phyloP scores from a whole-genome alignment of 345 rosid species.

The Dipteronia dyeriana region DNA sequence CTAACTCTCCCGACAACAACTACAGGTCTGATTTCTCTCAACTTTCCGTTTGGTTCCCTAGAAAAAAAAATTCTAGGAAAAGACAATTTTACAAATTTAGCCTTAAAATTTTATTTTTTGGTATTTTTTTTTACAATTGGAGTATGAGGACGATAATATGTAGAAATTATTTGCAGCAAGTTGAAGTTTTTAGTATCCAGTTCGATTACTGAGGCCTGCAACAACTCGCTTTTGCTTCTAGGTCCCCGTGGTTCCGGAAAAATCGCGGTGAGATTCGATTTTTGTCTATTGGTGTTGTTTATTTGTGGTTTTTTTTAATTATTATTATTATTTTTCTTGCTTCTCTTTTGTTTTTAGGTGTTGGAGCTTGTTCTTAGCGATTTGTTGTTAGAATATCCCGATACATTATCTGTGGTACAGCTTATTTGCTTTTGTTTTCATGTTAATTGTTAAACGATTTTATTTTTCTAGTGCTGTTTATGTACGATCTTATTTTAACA shows the following conservation, averaged over 20 bases:
- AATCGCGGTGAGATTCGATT: slow-evolving; percentile 53
- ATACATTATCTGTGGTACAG: slow-evolving; percentile 70
- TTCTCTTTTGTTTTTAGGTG: slow-evolving; percentile 42
- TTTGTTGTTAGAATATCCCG: slow-evolving; percentile 67
- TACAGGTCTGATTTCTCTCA: slow-evolving; percentile 58
- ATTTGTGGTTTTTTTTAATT: background rate
- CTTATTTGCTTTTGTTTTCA: background rate
- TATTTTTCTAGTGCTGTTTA: background rate
- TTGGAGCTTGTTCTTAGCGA: slow-evolving; percentile 81
- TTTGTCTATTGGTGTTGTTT: background rate
- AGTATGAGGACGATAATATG: background rate
- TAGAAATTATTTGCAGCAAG: slow-evolving; percentile 45
- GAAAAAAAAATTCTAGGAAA: background rate
- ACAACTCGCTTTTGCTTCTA: slow-evolving; percentile 86
- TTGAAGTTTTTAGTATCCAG: slow-evolving; percentile 71
- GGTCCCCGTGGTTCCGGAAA: slow-evolving; percentile 96
- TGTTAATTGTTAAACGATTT: background rate
- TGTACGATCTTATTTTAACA: background rate
- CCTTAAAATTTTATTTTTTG: too few relatives aligned
- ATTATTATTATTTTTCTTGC: background rate
- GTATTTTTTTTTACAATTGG: background rate
- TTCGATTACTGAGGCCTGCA: slow-evolving; percentile 79
- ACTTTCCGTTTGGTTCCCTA: background rate
- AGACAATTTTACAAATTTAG: background rate
- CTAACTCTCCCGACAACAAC: slow-evolving; percentile 68